Base-by-base conservation (phyloP, 140 eudicot species). In the Erigeron philadelphicus region DNA sequence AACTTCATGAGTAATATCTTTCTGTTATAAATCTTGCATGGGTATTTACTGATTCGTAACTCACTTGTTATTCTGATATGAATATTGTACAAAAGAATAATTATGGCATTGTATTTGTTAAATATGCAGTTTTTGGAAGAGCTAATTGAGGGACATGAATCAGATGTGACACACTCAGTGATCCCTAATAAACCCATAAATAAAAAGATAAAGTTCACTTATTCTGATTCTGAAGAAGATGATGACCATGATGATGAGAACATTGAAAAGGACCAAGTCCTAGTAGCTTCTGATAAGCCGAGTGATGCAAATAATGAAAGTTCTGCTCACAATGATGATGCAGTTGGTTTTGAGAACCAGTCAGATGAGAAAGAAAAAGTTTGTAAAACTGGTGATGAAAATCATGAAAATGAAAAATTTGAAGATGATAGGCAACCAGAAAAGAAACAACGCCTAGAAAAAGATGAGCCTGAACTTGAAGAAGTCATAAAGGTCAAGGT, bases 121-220 rank as follows among this genome's bases (percentile, higher is more conserved):
- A 46, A n/a, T 15, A 61, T 64, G 48, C 41, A 92, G 98, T 92
- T 86, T 74, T 84, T 71, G 72, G 98, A 92, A 83, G 96, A 92
- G 80, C 83, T 92, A 58, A 82, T 81, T 16, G 76, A 85, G 50
- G 98, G 90, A 72, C 72, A 72, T 72, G 79, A 79, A n/a, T 41
- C 77, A 46, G 85, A 47, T 31, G 69, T 52, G 66, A 75, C 62
- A 52, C 80, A 25, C 3, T 40, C 59, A 25, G 86, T 65, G 12
- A 42, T 73, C 72, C 68, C 84, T 23, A 67, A 70, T 43, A 86
- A 88, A 67, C 86, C 93, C 54, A 5, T 46, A 19, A 92, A 92
- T 79, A 92, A 88, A 62, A 84, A 88, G 69, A 89, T 76, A 8
- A 89, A 78, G 70, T 92, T 92, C 16, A 40, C 82, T 62, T 88